Base-by-base conservation (phyloP, 441 rosid genomes). In the Euphorbia schlechtendalii region DNA sequence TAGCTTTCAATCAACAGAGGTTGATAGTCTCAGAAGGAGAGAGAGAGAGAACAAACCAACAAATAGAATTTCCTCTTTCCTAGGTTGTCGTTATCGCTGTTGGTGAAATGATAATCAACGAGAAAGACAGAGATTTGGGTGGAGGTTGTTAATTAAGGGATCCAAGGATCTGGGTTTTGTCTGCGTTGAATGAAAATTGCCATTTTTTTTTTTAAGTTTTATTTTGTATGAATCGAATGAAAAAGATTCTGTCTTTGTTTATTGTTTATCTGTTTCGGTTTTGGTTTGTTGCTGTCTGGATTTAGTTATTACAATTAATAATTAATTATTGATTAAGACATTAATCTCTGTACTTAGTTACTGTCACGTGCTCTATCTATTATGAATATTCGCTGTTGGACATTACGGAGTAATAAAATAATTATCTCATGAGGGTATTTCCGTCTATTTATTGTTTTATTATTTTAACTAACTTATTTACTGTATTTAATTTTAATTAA, bases 1-100 rank as follows among this genome's bases (percentile, higher is more conserved):
- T 87, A 76, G 95, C 88, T 86, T 86, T 86, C 92, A 87, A 90
- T 87, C 92, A 82, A 89, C 74, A 76, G 69, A 72, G 63, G 75
- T 53, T 70, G 78, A 79, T 59, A 76, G 74, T 67, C 70, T 59
- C 77, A 75, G 71, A 71, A 54, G 24, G 56, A 48, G 36, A n/a
- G n/a, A n/a, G n/a, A n/a, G n/a, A n/a, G n/a, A n/a, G n/a, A n/a
- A 32, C 21, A 20, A 38, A 8, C 41, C 48, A 32, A 41, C 18
- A 17, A 54, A 59, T 67, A 67, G 14, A 40, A 40, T 5, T 40
- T 4, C 12, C 14, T 2, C 58, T 63, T 73, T 49, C 57, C 40
- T 56, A 41, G 56, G 69, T 60, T 58, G 75, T 60, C 66, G 59
- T 58, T 62, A 65, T 65, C 10, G 21, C 18, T 49, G 40, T 65